These are phyloP conservation scores for Wallacemonas rigidus DNA, from an alignment of 208 protist genomes.

Conservation along the genomic window DNA sequence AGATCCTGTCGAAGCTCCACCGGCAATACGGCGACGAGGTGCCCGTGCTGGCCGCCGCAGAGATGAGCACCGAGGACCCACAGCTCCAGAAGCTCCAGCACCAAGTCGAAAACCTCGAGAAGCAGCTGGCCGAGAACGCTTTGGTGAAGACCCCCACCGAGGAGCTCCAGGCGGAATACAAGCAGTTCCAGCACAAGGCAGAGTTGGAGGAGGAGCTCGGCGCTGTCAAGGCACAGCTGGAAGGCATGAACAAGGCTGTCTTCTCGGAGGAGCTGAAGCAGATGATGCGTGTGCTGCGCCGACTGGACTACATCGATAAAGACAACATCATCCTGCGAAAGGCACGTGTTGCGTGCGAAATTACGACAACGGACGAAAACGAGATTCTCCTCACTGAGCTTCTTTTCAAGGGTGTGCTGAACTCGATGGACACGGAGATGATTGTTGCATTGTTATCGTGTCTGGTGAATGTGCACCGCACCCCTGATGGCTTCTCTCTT, in stretches of 20 bases:
- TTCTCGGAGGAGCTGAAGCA: conserved; percentile 94
- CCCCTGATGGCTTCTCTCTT: conserved; percentile 86
- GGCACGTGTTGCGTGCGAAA: conserved; percentile 97
- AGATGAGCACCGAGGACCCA: conserved; percentile 96
- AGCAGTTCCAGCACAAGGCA: conserved; percentile 71
- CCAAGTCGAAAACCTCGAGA: conserved; percentile 88
- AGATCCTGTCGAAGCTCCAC: conserved; percentile 80
- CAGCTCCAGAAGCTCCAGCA: conserved; percentile 72
- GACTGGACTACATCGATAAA: conserved; percentile 96
- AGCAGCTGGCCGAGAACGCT: conserved; percentile 69
- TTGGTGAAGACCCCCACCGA: conserved; percentile 65
- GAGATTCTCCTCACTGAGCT: conserved; percentile 99
- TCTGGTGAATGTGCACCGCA: conserved; percentile 96
- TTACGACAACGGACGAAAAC: conserved; percentile 97
- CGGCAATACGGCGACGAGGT: conserved; percentile 75
- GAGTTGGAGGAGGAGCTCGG: conserved; percentile 68
- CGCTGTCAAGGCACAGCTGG: conserved; percentile 83
- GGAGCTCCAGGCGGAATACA: conserved; percentile 60
- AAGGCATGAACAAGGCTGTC: conserved; percentile 81
- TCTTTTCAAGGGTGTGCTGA: conserved; percentile 98
- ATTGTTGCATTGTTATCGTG: conserved; percentile 95
- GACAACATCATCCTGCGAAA: conserved; percentile 98
- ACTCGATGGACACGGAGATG: conserved; percentile 96
- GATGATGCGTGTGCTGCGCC: conserved; percentile 97
- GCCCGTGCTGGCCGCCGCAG: conserved; percentile 93